Conservation (phyloP, 2,329 filamentous ascomycete genomes). For the Xylaria sp. region DNA sequence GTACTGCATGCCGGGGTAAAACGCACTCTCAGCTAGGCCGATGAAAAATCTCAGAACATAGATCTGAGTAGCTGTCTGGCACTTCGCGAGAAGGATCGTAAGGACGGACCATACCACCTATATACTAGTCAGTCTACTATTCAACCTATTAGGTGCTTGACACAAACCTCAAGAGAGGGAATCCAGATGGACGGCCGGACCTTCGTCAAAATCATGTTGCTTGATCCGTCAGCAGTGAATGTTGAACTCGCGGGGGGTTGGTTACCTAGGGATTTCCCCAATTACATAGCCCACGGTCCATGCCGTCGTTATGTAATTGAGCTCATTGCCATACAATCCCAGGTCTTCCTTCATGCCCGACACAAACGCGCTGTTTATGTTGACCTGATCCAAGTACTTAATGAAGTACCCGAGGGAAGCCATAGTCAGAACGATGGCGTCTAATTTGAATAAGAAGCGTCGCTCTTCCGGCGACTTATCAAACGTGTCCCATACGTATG, state of each 20-base stretch:
- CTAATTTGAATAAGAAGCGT: slow-evolving; percentile 50
- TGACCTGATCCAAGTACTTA: slow-evolving; percentile 46
- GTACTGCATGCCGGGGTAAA: slow-evolving; percentile 44
- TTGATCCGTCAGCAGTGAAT: slow-evolving; percentile 26
- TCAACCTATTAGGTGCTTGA: not conserved
- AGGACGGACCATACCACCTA: slow-evolving; percentile 41
- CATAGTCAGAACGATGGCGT: slow-evolving; percentile 48
- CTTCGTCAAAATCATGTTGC: slow-evolving; percentile 44
- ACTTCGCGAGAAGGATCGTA: slow-evolving; percentile 43
- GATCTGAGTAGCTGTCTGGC: slow-evolving; percentile 42
- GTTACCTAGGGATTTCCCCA: slow-evolving; percentile 41
- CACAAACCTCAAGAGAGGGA: slow-evolving; percentile 40
- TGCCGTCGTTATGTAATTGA: slow-evolving; percentile 42
- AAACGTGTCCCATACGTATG: slow-evolving; percentile 56
- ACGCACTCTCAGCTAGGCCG: slow-evolving; percentile 40
- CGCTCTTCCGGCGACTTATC: slow-evolving; percentile 50
- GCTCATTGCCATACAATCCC: slow-evolving; percentile 47
- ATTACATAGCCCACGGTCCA: slow-evolving; percentile 42
- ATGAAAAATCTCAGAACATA: slow-evolving; percentile 46
- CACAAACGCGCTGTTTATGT: slow-evolving; percentile 51
- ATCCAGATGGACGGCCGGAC: slow-evolving; percentile 47
- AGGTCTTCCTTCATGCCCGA: slow-evolving; percentile 53
- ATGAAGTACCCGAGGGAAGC: slow-evolving; percentile 51
- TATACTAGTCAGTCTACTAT: not conserved
- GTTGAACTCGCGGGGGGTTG: not conserved